These are phyloP conservation scores for Monilinia aucupariae DNA, from an alignment of 2,329 filamentous ascomycete genomes.

Conservation along the genomic window DNA sequence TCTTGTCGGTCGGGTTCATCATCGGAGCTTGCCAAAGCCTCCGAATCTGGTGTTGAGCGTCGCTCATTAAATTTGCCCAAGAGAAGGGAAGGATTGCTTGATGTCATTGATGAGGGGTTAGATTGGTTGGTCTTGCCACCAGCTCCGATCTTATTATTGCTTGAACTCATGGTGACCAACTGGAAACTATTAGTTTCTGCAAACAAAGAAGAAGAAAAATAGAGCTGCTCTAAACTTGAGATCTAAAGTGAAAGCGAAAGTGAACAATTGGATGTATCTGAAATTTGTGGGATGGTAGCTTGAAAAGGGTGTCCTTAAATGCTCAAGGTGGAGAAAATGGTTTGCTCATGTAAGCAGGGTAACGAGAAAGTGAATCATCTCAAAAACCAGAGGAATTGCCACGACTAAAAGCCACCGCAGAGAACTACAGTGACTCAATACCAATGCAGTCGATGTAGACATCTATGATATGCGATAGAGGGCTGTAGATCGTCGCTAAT, in stretches of 20 bases:
- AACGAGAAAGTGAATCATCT: constrained; percentile 3
- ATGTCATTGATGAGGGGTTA: constrained; percentile 43
- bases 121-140: constrained; percentile 44
- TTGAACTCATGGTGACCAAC: constrained; percentile 26
- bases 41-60: constrained; percentile 87
- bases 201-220: background rate
- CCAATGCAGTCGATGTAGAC: background rate
- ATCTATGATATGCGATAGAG: background rate
- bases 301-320: background rate
- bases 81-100: constrained; percentile 58
- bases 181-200: background rate
- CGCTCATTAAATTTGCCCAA: constrained; percentile 73
- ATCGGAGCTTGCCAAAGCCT: constrained; percentile 88
- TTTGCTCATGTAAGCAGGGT: background rate
- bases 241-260: background rate
- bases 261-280: background rate
- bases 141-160: constrained; percentile 22
- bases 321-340: background rate
- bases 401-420: background rate
- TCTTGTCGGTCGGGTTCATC: constrained; percentile 72
- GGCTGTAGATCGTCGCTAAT: background rate
- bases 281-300: background rate
- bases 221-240: background rate
- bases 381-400: background rate
- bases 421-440: background rate